Evolutionary conservation across 768 basidiomycete genomes (phyloP).

Genomic region (Hygrocybe punicea): DNA sequence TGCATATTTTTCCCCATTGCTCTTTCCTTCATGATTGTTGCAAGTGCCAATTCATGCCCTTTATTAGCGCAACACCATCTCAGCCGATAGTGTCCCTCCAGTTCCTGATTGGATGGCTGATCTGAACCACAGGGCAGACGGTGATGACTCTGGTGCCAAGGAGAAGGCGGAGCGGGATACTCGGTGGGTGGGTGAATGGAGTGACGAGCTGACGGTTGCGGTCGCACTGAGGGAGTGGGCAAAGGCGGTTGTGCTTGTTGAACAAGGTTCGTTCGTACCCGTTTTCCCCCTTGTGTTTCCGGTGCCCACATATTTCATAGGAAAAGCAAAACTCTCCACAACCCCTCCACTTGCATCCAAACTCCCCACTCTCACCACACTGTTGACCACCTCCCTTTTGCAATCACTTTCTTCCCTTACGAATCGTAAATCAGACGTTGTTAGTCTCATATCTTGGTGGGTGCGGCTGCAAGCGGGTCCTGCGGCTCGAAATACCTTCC

Average conservation of each 20-base stretch:
- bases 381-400: constrained; percentile 67
- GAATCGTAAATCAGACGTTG: constrained; percentile 72
- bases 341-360: constrained; percentile 55
- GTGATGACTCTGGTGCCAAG: constrained; percentile 55
- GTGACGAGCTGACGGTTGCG: constrained; percentile 86
- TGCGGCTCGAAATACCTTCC: constrained; percentile 79
- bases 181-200: constrained; percentile 87
- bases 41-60: background rate
- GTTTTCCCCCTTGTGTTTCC: background rate
- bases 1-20: constrained; percentile 19
- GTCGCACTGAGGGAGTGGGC: constrained; percentile 89
- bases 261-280: constrained; percentile 57
- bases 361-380: constrained; percentile 61
- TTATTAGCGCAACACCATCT: constrained; percentile 27
- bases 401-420: constrained; percentile 69
- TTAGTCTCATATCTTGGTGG: constrained; percentile 68
- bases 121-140: constrained; percentile 54
- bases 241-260: constrained; percentile 78
- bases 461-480: constrained; percentile 73
- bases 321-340: constrained; percentile 56
- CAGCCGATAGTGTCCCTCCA: constrained; percentile 42
- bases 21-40: background rate
- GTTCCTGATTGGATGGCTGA: constrained; percentile 78
- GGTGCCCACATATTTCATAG: constrained; percentile 30
- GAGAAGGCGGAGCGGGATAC: constrained; percentile 78